Base-by-base conservation (phyloP, 1,284 basidiomycete species). In the Tetrapyrgos nigripes region DNA sequence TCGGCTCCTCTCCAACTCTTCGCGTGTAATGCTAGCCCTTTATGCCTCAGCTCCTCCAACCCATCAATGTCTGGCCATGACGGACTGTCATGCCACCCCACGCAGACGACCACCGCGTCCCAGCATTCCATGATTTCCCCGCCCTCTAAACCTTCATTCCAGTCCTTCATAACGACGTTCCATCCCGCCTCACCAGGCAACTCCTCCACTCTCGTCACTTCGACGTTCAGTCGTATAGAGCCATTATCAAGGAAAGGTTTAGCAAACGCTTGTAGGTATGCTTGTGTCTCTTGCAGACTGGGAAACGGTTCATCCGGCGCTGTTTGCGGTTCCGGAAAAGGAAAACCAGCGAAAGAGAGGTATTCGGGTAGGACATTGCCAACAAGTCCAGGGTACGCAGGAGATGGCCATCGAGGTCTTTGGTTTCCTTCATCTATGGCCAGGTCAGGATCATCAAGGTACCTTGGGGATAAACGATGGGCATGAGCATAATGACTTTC, bases 301-400 rank as follows among this genome's bases (percentile, higher is more conserved):
- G 80, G 79, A 59, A 80, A 81, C 0, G 79, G 81, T 53, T 82
- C 80, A 6, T 70, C 57, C 2, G 69, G 65, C 3, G 66, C 62
- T 5, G 65, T 57, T 1, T 66, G 58, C 1, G 73, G 69, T 6
- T 63, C 56, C 9, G 77, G 73, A 50, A 79, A 79, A 4, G 74
- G 73, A 28, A 58, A 50, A 4, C 63, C 67, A 10, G 79, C 78
- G 63, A 80, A 81, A 2, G 76, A 77, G 10, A 82, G 70, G 55
- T 75, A 81, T 48, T 81, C 74, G 1, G 81, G 79, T 4, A 82
- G 70, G 49, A 83, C 78, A 57, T 83, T 83, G 21, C 82, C 80
- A 44, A 83, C 73, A 44, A 83, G 66, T 11, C 69, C 75, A 11
- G 74, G 75, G 58, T 83, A 83, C 0, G 79, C 78, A 1, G 80